Conservation (phyloP, 768 basidiomycete genomes). For the Mycena sanguinolenta region DNA sequence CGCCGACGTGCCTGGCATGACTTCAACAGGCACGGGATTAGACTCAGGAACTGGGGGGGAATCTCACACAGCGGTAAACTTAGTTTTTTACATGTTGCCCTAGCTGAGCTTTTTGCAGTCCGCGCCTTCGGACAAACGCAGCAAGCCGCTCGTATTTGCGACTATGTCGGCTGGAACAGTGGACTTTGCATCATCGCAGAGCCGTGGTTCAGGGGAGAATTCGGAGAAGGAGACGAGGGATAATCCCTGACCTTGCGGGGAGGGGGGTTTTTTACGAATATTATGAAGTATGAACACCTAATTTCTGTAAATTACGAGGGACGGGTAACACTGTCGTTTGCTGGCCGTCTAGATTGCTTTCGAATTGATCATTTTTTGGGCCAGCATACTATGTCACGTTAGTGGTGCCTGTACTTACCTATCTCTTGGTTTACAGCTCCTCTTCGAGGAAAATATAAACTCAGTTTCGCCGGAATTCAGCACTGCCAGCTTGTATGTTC, state of each 20-base stretch:
- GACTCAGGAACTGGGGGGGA: not conserved
- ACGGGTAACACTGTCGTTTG: not conserved
- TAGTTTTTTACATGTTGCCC: not conserved
- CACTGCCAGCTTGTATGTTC: no score
- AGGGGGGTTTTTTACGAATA: not conserved
- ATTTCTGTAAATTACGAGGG: not conserved
- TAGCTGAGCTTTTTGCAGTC: not conserved
- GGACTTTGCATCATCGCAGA: not conserved
- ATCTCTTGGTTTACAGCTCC: no score
- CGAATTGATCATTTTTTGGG: no score
- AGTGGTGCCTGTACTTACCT: no score
- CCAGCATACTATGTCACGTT: no score
- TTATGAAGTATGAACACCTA: not conserved
- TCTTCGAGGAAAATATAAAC: no score
- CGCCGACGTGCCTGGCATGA: conserved; percentile 1
- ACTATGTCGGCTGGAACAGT: not conserved
- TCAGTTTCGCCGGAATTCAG: no score
- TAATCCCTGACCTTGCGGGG: not conserved
- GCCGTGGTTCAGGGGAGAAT: not conserved
- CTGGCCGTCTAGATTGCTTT: not conserved
- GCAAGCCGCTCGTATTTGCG: conserved; percentile 16
- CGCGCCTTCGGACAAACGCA: not conserved
- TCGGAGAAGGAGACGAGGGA: not conserved
- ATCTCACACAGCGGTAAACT: not conserved
- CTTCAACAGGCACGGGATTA: not conserved